A percentile compares a stretch with the other conserved stretches of the same genome.
Conservation (phyloP, 768 basidiomycete genomes). For the Trametes meyenii region DNA sequence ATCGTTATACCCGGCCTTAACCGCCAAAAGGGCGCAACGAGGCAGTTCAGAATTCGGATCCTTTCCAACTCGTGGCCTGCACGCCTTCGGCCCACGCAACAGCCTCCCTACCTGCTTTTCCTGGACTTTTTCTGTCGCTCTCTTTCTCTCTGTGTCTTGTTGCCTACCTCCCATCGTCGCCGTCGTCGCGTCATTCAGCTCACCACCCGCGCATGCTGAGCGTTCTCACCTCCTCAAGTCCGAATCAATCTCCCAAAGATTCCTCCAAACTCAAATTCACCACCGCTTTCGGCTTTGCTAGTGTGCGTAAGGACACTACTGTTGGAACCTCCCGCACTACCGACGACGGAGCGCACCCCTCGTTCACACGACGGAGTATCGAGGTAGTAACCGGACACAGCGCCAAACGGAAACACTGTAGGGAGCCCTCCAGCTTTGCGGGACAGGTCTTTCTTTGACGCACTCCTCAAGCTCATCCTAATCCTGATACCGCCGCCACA, state of each 20-base stretch:
- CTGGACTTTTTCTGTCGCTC: constrained; percentile 29
- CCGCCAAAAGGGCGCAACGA: constrained; percentile 1
- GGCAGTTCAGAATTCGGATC: constrained; percentile 23
- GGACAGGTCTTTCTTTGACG: constrained; percentile 48
- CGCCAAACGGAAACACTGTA: constrained; percentile 36
- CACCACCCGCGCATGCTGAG: constrained; percentile 47
- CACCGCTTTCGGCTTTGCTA: constrained; percentile 48
- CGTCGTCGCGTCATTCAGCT: constrained; percentile 19
- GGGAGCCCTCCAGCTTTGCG: constrained; percentile 41
- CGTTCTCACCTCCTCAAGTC: constrained; percentile 37
- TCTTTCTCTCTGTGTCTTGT: constrained; percentile 31
- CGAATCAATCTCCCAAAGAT: constrained; percentile 34
- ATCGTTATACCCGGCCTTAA: constrained; percentile 6
- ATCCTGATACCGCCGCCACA: constrained; percentile 9
- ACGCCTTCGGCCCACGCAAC: constrained; percentile 37
- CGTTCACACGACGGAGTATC: constrained; percentile 45
- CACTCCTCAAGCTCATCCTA: constrained; percentile 31
- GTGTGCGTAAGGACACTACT: constrained; percentile 36
- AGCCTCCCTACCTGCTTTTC: constrained; percentile 28
- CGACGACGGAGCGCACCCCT: constrained; percentile 34
- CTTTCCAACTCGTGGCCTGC: constrained; percentile 41
- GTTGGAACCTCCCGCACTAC: constrained; percentile 24
- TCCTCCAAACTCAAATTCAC: constrained; percentile 49
- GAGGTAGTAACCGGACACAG: constrained; percentile 46
- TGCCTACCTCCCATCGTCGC: constrained; percentile 28